A percentile compares a stretch with the other conserved stretches of the same genome.
Evolutionary conservation across 371 early-diverging fungal genomes (phyloP).

Genomic region (Blyttiomyces sp.): DNA sequence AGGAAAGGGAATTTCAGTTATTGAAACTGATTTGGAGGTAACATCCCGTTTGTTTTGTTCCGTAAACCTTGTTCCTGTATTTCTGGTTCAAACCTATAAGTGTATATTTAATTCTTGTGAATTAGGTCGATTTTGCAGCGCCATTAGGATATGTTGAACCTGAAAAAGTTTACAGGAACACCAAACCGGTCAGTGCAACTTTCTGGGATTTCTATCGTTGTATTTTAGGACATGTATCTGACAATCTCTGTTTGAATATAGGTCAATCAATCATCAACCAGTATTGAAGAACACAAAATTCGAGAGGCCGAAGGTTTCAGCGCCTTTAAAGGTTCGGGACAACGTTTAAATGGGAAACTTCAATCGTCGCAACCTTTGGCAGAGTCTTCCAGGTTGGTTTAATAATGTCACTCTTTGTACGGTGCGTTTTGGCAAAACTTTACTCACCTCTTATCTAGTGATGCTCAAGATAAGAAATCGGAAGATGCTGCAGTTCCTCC

Average conservation of each 20-base stretch:
- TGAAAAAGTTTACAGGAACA: slow-evolving; percentile 18
- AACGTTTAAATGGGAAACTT: slow-evolving; percentile 37
- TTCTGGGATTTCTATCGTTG: slow-evolving; percentile 1
- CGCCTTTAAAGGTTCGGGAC: slow-evolving; percentile 46
- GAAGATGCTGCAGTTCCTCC: slow-evolving; percentile 63
- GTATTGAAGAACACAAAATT: slow-evolving; percentile 43
- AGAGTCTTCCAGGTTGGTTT: neutral
- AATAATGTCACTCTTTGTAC: neutral
- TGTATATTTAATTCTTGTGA: neutral
- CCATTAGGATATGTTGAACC: slow-evolving; percentile 98
- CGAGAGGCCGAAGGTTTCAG: slow-evolving; percentile 27
- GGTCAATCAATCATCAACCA: slow-evolving; percentile 19
- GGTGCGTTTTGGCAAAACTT: neutral
- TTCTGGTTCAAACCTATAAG: neutral
- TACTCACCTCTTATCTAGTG: neutral
- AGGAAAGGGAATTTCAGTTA: slow-evolving; percentile 84
- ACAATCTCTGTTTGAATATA: neutral
- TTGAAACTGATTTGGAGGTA: slow-evolving; percentile 98
- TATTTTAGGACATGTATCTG: neutral
- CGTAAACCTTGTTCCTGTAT: neutral
- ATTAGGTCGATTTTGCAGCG: slow-evolving; percentile 92
- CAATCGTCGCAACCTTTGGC: neutral
- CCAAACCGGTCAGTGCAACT: slow-evolving; percentile 24
- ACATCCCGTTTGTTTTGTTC: neutral
- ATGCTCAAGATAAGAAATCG: neutral